These are phyloP conservation scores for Inonotus obliquus DNA, from an alignment of 1,284 basidiomycete genomes.

Conservation along the genomic window DNA sequence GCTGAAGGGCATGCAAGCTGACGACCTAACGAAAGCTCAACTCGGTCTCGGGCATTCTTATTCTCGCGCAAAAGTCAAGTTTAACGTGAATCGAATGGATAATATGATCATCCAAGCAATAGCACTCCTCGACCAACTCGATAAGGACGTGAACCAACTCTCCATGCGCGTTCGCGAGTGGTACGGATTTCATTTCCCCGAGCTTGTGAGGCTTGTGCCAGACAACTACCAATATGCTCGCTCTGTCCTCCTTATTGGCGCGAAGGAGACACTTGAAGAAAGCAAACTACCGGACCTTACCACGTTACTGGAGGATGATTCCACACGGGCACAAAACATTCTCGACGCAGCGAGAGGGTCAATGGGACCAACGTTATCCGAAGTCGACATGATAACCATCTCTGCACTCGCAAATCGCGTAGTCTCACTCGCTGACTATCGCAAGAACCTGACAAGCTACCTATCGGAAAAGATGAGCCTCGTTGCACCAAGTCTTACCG, in stretches of 20 bases:
- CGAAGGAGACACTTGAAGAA: constrained; percentile 78
- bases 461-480: constrained; percentile 97
- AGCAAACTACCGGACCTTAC: constrained; percentile 80
- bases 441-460: constrained; percentile 88
- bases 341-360: constrained; percentile 91
- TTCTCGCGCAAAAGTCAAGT: constrained; percentile 97
- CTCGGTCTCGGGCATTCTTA: constrained; percentile 98
- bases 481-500: constrained; percentile 93
- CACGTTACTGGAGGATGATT: constrained; percentile 82
- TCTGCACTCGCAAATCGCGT: constrained; percentile 89
- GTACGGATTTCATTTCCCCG: constrained; percentile 99
- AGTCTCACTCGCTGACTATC: constrained; percentile 89
- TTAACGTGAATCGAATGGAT: constrained; percentile 99
- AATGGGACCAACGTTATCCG: constrained; percentile 92
- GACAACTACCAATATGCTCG: constrained; percentile 97
- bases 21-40: constrained; percentile 90
- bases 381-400: constrained; percentile 97
- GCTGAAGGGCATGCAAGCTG: constrained; percentile 83
- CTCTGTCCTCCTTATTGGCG: constrained; percentile 83
- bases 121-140: constrained; percentile 95
- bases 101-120: constrained; percentile 99
- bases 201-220: constrained; percentile 90
- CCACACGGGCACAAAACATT: constrained; percentile 87
- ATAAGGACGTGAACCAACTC: constrained; percentile 99
- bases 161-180: constrained; percentile 98